Base-by-base conservation (phyloP, 1,139 yeast genomes). In the Yamadazyma triangularis region DNA sequence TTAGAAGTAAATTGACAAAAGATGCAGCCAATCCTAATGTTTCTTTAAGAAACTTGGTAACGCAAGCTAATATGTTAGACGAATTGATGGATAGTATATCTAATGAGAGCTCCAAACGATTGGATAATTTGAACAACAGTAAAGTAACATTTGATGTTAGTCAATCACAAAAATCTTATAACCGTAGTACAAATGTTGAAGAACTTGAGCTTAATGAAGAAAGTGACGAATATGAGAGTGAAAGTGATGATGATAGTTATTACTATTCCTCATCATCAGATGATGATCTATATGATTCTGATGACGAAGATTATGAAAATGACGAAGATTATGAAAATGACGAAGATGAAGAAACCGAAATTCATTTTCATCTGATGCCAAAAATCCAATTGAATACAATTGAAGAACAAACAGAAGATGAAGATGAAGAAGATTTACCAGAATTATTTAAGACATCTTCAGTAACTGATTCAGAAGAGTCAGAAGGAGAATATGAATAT, bases 31-130 rank as follows among this genome's bases (percentile, higher is more conserved):
- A 70, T 39, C 71, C 73, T 7, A 83, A 79, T 42, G 74, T 80
- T 25, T 62, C 77, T 38, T 63, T 84, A 33, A 66, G 87, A 37
- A 59, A 67, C 29, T 65, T 84, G 28, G 89, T 84, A 3, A 70
- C 78, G 21, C 93, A 84, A 55, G 91, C 93, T 13, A 84, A 83
- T 53, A 60, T 84, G 63, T 65, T 84, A 37, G 94, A 84, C 49
- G 67, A 67, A 40, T 51, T 84, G 27, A 78, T 83, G 77, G 88
- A 77, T 45, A 57, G 57, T 39, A 64, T 67, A 22, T 44, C 58
- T 10, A 47, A 46, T 8, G 69, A 60, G 43, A 54, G 61, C 15
- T 52, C 51, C 28, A 59, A 53, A 38, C 47, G 60, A 41, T 42
- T 47, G 25, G 45, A 39, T 20, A 41, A 38, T 13, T 35, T 43